Evolutionary conservation across 2,329 filamentous ascomycete species (phyloP), one percentile per base, ranked within the genome.

Genomic region (Lachnellula cervina): DNA sequence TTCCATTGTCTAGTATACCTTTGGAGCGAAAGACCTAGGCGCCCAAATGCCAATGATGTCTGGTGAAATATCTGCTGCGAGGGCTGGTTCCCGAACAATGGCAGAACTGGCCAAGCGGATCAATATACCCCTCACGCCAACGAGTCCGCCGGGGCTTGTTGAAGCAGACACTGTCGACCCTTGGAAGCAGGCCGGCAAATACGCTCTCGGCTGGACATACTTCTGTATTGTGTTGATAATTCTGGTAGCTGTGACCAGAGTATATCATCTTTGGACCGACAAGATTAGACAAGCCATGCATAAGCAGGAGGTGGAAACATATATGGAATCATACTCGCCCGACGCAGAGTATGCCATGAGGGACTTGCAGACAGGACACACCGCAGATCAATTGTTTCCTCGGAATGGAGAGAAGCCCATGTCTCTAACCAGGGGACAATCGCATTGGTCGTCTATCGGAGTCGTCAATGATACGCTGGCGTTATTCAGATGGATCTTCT

Each of bases 231-330:
- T 86, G 50, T 71, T 97, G 57, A 79, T 92, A 61, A 79, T 81
- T 28, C 66, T 83, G 52, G 84, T 92, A 4, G 74, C 88, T 11
- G 66, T 87, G 11, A 77, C 93, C 68, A 84, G 90, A 62, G 79
- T 89, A 68, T 96, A 92, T 78, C 88, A 96, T 72, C 86, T 88
- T 64, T 96, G 90, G 87, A 90, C 92, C 65, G 92, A 97, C 76
- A 95, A 94, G 75, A 90, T 96, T 62, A 84, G 92, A 63, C 89
- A 92, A 63, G 92, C 90, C 60, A 83, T 94, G 58, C 89, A 94
- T 75, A 93, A 95, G 74, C 86, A 94, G 68, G 84, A 90, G 69
- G 79, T 89, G 65, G 80, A 89, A 67, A 80, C 85, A 65, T 80
- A 86, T 65, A 85, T 82, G 69, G 80, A 70, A 56, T 70, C 73